These are phyloP conservation scores for Parmales sp. DNA, from an alignment of 108 stramenopile genomes.

Conservation along the genomic window DNA sequence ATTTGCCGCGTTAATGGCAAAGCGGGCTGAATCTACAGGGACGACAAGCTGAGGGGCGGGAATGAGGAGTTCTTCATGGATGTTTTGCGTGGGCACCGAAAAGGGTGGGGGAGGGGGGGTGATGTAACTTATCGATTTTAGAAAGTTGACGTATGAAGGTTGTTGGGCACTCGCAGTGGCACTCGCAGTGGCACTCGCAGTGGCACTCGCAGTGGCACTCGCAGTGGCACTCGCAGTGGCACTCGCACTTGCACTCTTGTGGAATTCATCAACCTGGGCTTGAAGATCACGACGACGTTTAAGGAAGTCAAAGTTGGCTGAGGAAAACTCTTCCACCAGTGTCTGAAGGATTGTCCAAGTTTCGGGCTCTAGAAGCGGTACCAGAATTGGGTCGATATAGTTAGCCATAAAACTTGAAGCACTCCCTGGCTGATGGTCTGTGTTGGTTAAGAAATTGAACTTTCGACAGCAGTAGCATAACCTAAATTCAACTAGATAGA, in stretches of 20 bases:
- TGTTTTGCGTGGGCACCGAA: background rate
- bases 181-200: background rate
- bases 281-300: background rate
- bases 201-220: background rate
- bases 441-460: too few species aligned
- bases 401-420: too few species aligned
- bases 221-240: background rate
- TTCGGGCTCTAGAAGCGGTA: too few species aligned
- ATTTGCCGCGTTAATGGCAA: conserved; percentile 27
- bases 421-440: too few species aligned
- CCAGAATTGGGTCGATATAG: too few species aligned
- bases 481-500: too few species aligned
- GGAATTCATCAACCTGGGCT: background rate
- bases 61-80: conserved; percentile 13
- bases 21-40: conserved; percentile 17
- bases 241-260: background rate
- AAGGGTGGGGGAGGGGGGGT: background rate
- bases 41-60: conserved; percentile 19
- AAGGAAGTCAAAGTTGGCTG: too few species aligned
- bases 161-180: background rate
- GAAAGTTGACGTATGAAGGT: conserved; percentile 7
- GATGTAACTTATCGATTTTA: conserved; percentile 14
- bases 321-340: too few species aligned
- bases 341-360: too few species aligned
- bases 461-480: too few species aligned